These are phyloP conservation scores for Penicillium bovifimosum DNA, from an alignment of 495 filamentous ascomycete genomes.

Conservation along the genomic window DNA sequence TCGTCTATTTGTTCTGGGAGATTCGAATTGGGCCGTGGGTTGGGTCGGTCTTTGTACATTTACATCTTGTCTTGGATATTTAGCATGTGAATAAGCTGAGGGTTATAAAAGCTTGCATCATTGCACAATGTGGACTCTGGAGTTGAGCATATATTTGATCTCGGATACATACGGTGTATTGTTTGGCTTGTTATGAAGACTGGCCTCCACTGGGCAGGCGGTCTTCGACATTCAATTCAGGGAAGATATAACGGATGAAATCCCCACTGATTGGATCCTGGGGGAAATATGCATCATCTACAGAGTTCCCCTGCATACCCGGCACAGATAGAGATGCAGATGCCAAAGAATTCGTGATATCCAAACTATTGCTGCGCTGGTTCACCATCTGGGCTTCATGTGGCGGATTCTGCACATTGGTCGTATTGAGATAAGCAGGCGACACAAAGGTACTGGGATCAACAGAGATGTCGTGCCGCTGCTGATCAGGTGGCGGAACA, in stretches of 20 bases:
- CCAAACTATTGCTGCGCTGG: not conserved
- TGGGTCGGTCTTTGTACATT: not conserved
- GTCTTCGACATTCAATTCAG: constrained; percentile 15
- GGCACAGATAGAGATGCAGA: not conserved
- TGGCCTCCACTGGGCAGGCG: too few species aligned
- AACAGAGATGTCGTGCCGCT: not conserved
- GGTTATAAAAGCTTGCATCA: too few species aligned
- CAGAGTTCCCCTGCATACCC: not conserved
- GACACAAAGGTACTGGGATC: not conserved
- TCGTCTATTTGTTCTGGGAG: not conserved
- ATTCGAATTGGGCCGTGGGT: not conserved
- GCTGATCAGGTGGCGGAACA: constrained; percentile 23
- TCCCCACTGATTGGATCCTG: constrained; percentile 41
- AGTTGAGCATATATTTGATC: too few species aligned
- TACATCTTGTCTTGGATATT: not conserved
- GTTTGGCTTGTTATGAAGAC: too few species aligned
- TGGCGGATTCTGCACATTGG: not conserved
- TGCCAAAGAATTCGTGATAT: constrained; percentile 4
- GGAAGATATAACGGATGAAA: constrained; percentile 43
- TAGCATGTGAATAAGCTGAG: too few species aligned
- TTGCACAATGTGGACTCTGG: too few species aligned
- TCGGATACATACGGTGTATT: too few species aligned
- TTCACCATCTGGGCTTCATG: not conserved
- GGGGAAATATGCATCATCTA: constrained; percentile 32
- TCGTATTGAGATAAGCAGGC: not conserved